Percentiles rank a stretch among this genome's conserved stretches.
These are phyloP conservation scores for Cladosporium sp. DNA, from an alignment of 2,329 filamentous ascomycete species.

Conservation along the genomic window DNA sequence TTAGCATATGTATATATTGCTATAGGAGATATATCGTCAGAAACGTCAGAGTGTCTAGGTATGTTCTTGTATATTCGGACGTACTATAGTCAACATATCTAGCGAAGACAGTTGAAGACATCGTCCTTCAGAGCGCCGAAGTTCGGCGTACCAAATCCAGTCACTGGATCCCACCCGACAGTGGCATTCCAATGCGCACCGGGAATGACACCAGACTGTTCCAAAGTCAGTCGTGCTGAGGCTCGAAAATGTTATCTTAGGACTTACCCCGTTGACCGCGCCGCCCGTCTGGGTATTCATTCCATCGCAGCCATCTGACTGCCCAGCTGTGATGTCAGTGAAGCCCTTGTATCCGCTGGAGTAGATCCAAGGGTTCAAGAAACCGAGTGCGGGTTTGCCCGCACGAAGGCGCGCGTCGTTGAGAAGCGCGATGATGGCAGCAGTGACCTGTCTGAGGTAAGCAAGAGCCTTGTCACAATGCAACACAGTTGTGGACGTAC, in stretches of 20 bases:
- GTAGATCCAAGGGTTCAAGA: slow-evolving; percentile 64
- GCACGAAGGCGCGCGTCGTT: slow-evolving; percentile 58
- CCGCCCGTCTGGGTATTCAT: slow-evolving; percentile 29
- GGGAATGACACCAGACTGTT: slow-evolving; percentile 22
- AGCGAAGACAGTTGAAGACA: not conserved
- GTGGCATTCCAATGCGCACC: slow-evolving; percentile 32
- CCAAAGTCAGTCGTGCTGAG: not conserved
- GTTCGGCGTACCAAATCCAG: slow-evolving; percentile 36
- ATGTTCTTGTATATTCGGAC: no score
- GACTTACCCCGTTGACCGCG: slow-evolving; percentile 27
- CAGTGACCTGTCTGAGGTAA: slow-evolving; percentile 42
- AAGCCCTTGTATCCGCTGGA: slow-evolving; percentile 48
- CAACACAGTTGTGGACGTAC: slow-evolving; percentile 15
- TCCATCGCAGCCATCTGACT: slow-evolving; percentile 41
- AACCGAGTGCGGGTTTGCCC: slow-evolving; percentile 54
- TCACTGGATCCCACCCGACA: slow-evolving; percentile 37
- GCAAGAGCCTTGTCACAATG: not conserved
- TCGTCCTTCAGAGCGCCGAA: slow-evolving; percentile 18
- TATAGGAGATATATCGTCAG: no score
- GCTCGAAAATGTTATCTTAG: not conserved
- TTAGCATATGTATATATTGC: no score
- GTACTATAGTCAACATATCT: not conserved
- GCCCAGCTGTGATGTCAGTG: slow-evolving; percentile 48
- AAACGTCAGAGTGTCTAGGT: no score
- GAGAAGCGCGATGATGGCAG: slow-evolving; percentile 58